Evolutionary conservation across 176 grass and related monocot species (phyloP), one percentile per base, ranked within the genome.

Genomic region (Triticum turgidum): DNA sequence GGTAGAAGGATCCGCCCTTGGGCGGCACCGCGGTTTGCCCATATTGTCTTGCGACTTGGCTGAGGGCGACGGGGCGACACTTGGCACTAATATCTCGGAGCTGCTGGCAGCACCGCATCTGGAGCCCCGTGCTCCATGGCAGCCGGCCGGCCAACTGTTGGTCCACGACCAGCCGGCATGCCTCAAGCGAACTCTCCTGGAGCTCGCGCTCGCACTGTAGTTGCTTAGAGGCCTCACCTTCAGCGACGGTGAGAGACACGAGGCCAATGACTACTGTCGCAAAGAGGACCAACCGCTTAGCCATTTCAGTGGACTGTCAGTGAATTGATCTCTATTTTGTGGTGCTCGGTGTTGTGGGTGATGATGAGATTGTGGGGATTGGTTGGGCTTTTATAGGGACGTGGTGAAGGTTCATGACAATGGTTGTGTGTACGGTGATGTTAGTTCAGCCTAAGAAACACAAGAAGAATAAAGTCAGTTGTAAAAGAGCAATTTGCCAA

Each of bases 201-300:
- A 90, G 29, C 88, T 90, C 83, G 1, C n/a, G 79, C 30, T 14
- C n/a, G 72, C 88, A 90, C 41, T 22, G 70, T 37, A 41, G 62
- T 68, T 84, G 72, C 38, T 52, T 18, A 32, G 15, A 54, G 51
- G 11, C 13, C 64, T 22, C 78, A 11, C 52, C 10, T 63, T 86
- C 29, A 17, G 62, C 64, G 11, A 7, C 17, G 4, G 64, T 25
- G 34, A 82, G 21, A 33, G 64, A 52, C 38, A 64, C 29, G 29
- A 90, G 10, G 3, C 65, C 65, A 17, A 42, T 41, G 1, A 86
- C 0, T 17, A 85, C 67, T 30, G 69, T 41, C 1, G 54, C 65
- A 7, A 86, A 63, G 37, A 86, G 32, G 27, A 29, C 51, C 11
- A 82, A 0, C 20, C 18, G 56, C 59, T 80, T 77, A 37, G 52